Base-by-base conservation (phyloP, 768 basidiomycete genomes). In the Pleurotus sapidus region DNA sequence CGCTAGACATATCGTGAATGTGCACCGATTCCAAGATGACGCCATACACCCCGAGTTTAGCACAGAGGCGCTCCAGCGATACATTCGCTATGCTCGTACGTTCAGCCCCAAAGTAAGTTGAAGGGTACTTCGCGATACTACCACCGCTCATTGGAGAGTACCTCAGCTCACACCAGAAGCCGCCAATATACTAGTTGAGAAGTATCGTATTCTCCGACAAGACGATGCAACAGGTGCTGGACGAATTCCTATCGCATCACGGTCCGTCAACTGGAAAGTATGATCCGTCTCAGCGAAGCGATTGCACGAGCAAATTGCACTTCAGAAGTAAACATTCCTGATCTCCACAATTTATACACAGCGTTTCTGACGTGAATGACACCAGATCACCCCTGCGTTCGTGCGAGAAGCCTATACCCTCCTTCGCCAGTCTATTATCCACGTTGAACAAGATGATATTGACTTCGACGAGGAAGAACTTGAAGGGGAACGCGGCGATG, bases 361-460 rank as follows among this genome's bases (percentile, higher is more conserved):
- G 9, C 9, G 11, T 9, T 7, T 34, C 30, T 34, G 9, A 34
- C 2, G 9, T 34, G 4, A 34, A 34, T 34, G 30, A 3, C 7
- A 23, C 17, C 59, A 96, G 92, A 98, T 99, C 65, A 91, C 84
- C 0, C 95, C 96, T 5, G 88, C 84, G 2, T 95, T 96, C 68
- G 96, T 99, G 18, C 87, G 95, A 40, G 97, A 99, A 72, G 97
- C 97, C 2, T 98, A 91, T 73, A 87, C 86, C 43, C 87, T 99
- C 17, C 78, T 99, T 11, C 86, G 92, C 23, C 95, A 97, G 69
- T 98, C 97, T 2, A 99, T 99, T 72, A 98, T 99, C 64, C 97
- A 98, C 66, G 95, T 99, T 59, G 97, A 99, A 68, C 95, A 98
- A 70, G 97, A 99, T 67, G 96, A 98, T 65, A 88, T 99, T 66